Evolutionary conservation across 139 green algal species (phyloP), one percentile per base, ranked within the genome.

Genomic region (Chlorella sp.): DNA sequence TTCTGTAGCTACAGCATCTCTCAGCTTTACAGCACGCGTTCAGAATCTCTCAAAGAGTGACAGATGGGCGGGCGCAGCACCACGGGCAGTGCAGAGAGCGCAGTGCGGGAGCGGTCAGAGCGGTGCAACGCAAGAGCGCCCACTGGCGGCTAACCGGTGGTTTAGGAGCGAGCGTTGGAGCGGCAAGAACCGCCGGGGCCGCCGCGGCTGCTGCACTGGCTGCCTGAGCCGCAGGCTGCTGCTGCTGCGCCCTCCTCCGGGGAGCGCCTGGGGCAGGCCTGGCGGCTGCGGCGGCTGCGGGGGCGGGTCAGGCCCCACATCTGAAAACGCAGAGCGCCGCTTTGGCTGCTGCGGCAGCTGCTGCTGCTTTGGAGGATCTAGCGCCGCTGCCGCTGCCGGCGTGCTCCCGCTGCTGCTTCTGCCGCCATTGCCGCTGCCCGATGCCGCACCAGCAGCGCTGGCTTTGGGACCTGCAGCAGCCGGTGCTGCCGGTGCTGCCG

Each of bases 201-300:
- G 85, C 48, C 5, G 34, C 48, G 36, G 71, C 85, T 1, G 68
- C 39, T 3, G 24, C 2, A 32, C 42, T 5, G 71, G 42, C 53
- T 83, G 85, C 28, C 7, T 61, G 42, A 78, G 36, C 19, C 71
- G 71, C 85, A 83, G 48, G 30, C 64, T 11, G 40, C 40, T 36
- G 34, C 75, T 42, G 42, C 32, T 42, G 15, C 28, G 32, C 37
- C 84, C 42, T 16, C 19, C 24, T 42, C 34, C 42, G 24, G 30
- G 22, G 37, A 68, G 37, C 30, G 84, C 66, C 84, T 81, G 84
- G 7, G 85, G 69, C 85, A 21, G 42, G 40, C 39, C 48, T 22
- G 85, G 85, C 42, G 85, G n/a, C 53, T 28, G 75, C 4, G 34
- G 83, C 83, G 60, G 82, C 82, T 60, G 48, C 48, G 48, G 48